Conservation (phyloP, 2,329 filamentous ascomycete genomes). For the Bertia moriformis region DNA sequence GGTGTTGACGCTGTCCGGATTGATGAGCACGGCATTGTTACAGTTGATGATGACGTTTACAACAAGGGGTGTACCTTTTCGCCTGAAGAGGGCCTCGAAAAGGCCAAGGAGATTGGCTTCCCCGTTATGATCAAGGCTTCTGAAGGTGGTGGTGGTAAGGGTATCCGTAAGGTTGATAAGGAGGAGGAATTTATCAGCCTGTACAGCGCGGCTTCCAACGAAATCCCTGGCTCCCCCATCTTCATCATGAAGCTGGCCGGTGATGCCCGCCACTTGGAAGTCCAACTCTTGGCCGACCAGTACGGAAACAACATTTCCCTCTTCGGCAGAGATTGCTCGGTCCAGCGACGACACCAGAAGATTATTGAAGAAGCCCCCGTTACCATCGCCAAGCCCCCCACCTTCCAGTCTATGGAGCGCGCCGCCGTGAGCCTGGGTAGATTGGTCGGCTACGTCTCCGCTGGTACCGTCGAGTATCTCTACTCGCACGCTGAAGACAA, state of each 20-base stretch:
- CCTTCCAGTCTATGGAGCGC: conserved; percentile 92
- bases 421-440: conserved; percentile 86
- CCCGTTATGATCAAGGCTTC: conserved; percentile 99
- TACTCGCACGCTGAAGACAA: conserved; percentile 97
- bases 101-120: conserved; percentile 84
- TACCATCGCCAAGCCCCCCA: conserved; percentile 77
- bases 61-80: conserved; percentile 80
- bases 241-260: conserved; percentile 99
- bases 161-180: conserved; percentile 83
- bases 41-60: conserved; percentile 74
- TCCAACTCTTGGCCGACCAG: conserved; percentile 92
- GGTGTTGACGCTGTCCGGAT: conserved; percentile 71
- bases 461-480: conserved; percentile 95
- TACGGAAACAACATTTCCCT: conserved; percentile 99
- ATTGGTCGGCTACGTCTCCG: conserved; percentile 94
- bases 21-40: conserved; percentile 76
- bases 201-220: conserved; percentile 90
- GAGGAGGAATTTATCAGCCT: conserved; percentile 75
- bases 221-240: conserved; percentile 96
- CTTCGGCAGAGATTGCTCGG: conserved; percentile 95
- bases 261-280: conserved; percentile 90
- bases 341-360: conserved; percentile 96
- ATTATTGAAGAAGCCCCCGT: conserved; percentile 98
- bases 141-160: conserved; percentile 96
- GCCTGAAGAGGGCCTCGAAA: conserved; percentile 76